phyloP scores from a whole-genome alignment of 768 basidiomycete species.

The Lyophyllum atratum region DNA sequence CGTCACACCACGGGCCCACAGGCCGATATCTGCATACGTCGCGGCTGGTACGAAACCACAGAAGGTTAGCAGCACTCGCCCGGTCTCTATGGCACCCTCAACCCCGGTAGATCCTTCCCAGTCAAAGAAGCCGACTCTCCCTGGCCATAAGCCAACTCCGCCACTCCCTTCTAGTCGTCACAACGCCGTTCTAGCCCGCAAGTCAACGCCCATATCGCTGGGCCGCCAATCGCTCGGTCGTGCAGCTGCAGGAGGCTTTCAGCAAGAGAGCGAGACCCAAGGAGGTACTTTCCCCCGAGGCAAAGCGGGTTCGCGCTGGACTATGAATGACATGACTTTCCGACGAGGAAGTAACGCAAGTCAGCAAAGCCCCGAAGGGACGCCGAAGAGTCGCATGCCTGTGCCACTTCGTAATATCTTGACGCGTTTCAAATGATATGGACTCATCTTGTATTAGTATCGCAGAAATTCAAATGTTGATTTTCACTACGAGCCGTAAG shows the following conservation, averaged over 20 bases:
- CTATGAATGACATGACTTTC: conserved; percentile 34
- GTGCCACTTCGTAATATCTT: conserved; percentile 48
- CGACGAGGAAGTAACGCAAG: conserved; percentile 26
- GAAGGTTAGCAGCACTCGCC: not conserved
- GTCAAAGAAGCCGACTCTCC: conserved; percentile 3
- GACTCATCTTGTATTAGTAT: not conserved
- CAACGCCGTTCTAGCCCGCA: conserved; percentile 11
- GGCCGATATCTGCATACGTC: not conserved
- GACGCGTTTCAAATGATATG: conserved; percentile 43
- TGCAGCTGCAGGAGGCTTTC: conserved; percentile 21
- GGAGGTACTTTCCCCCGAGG: conserved; percentile 13
- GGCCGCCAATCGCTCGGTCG: conserved; percentile 38
- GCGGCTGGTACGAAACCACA: not conserved
- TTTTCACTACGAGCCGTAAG: too few relatives aligned
- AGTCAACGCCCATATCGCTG: conserved; percentile 15
- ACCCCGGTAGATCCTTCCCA: not conserved
- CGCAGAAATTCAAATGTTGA: too few relatives aligned
- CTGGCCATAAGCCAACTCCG: conserved; percentile 6
- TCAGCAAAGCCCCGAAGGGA: conserved; percentile 11
- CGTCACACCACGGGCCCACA: conserved; percentile 1
- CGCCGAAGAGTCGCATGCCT: conserved; percentile 45
- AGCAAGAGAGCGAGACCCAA: conserved; percentile 19
- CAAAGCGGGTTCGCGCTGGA: conserved; percentile 26
- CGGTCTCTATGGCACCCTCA: conserved; percentile 7
- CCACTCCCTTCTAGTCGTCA: conserved; percentile 6